phyloP scores from a whole-genome alignment of 208 protist genomes.

The Leishmania mexicana region DNA sequence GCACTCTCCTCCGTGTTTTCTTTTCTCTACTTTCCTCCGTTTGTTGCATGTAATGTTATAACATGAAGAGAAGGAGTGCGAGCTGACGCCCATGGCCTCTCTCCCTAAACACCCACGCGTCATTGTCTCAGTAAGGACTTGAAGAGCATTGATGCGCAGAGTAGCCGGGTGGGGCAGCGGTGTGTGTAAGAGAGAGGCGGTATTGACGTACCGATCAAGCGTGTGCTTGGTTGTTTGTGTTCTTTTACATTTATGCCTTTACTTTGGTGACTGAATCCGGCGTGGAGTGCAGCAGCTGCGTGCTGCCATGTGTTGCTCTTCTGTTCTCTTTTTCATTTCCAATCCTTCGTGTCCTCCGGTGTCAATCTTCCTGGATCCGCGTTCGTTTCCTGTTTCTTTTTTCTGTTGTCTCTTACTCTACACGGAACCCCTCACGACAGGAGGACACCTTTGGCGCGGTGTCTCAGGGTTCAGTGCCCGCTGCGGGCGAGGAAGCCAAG shows the following conservation, averaged over 20 bases:
- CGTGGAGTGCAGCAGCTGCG: background rate
- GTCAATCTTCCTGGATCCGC: too few species aligned
- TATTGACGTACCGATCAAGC: background rate
- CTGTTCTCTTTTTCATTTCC: background rate
- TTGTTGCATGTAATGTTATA: background rate
- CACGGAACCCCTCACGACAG: background rate
- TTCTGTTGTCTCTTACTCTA: background rate
- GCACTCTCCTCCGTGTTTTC: background rate
- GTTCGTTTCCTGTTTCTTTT: background rate
- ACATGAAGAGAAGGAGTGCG: background rate
- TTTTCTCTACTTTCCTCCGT: conserved; percentile 14
- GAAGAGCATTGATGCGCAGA: background rate
- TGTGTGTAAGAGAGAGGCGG: background rate
- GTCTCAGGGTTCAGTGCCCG: background rate
- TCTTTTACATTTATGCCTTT: background rate
- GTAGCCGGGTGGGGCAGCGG: background rate
- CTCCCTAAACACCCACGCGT: background rate
- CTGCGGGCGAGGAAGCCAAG: background rate
- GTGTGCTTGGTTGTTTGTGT: background rate
- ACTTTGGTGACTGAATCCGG: background rate
- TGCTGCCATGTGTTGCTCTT: background rate
- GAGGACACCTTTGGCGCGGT: background rate
- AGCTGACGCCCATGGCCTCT: background rate
- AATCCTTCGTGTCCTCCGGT: background rate
- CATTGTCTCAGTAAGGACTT: background rate